Evolutionary conservation across 2,329 filamentous ascomycete species (phyloP), one percentile per base, ranked within the genome.

Genomic region (Sclerotinia borealis): DNA sequence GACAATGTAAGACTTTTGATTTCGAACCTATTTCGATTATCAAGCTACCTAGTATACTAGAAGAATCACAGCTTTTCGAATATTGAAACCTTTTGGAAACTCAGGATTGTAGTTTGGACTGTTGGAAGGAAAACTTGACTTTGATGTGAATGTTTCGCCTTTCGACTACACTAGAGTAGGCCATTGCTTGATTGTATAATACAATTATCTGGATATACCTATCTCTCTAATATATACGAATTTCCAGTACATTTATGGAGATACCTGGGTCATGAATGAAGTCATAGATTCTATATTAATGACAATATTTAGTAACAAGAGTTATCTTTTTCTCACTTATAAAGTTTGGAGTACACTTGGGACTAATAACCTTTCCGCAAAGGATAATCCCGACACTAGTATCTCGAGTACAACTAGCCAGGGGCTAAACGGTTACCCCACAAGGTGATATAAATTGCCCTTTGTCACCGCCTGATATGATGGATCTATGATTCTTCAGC

Each of bases 391-490:
- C 36, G 25, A 39, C 25, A 11, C 6, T 6, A 22, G 17, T n/a
- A n/a, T n/a, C n/a, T n/a, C n/a, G n/a, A n/a, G 36, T 41, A 51
- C 48, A n/a, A n/a, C 34, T 36, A 22, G 2, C n/a, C 39, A 43
- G 39, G 52, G 22, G 17, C n/a, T n/a, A 37, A 31, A n/a, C 17
- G 19, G 29, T 51, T 47, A 19, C 49, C 29, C 41, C 31, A 62
- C 29, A 29, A 48, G 37, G 31, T 15, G 34, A 50, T 59, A 37
- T 34, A 9, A 56, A 52, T 39, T 60, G 58, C 25, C 60, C 17
- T 48, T 29, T 11, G n/a, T 47, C 51, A 62, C 50, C 60, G 58
- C 60, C 43, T 31, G 41, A 50, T 50, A 39, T 51, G 29, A 51
- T 34, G 31, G 19, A 51, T 51, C 22, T 51, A 34, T n/a, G 17